Percentiles rank a stretch among this genome's conserved stretches.
phyloP scores from a whole-genome alignment of 768 basidiomycete genomes.

The Boletus sp. region DNA sequence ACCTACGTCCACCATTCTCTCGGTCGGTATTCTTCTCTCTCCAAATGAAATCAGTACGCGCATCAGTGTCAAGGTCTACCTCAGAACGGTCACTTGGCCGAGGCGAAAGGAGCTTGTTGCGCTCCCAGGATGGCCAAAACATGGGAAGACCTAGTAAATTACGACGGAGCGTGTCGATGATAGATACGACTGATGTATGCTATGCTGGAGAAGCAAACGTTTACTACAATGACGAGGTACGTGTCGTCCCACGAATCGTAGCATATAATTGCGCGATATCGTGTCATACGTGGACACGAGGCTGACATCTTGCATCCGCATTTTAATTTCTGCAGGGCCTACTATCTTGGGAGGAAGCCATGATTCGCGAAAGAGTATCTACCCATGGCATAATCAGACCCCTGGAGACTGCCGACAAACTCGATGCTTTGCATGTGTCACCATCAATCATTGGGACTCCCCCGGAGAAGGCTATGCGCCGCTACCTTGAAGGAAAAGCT shows the following conservation, averaged over 20 bases:
- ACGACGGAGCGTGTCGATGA: conserved; percentile 12
- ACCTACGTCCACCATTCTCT: conserved; percentile 8
- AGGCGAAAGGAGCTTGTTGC: neutral
- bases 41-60: conserved; percentile 14
- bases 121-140: conserved; percentile 15
- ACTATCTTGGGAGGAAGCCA: conserved; percentile 47
- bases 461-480: conserved; percentile 69
- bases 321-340: conserved; percentile 30
- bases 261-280: neutral
- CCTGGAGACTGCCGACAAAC: conserved; percentile 67
- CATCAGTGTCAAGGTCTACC: conserved; percentile 12
- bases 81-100: conserved; percentile 11
- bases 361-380: conserved; percentile 91
- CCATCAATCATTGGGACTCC: conserved; percentile 67
- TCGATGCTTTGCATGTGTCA: conserved; percentile 66
- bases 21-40: conserved; percentile 14
- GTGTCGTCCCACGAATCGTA: conserved; percentile 11
- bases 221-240: conserved; percentile 52
- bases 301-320: conserved; percentile 3
- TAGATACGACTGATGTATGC: conserved; percentile 16
- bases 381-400: conserved; percentile 79
- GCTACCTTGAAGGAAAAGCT: conserved; percentile 67
- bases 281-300: neutral
- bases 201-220: conserved; percentile 62
- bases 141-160: conserved; percentile 22